phyloP scores from a whole-genome alignment of 768 basidiomycete species.

The Cyathus striatus region DNA sequence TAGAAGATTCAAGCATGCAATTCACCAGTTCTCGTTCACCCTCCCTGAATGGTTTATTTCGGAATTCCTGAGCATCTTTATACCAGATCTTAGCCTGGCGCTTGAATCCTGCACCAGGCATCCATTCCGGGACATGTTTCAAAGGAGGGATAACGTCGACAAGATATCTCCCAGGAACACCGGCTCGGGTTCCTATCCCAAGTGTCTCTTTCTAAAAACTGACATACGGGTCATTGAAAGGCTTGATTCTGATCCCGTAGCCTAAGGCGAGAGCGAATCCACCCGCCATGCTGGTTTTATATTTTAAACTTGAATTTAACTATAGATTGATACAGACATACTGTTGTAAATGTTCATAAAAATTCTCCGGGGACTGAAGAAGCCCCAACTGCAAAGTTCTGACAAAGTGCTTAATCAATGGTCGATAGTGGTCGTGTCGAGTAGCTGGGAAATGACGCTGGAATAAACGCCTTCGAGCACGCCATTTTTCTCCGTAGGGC shows the following conservation, averaged over 20 bases:
- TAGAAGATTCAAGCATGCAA: too few species aligned
- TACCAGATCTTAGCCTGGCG: too few species aligned
- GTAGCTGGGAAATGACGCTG: neutral
- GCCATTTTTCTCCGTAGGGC: neutral
- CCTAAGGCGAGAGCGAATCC: neutral
- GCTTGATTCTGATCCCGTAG: neutral
- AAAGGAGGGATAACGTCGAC: neutral
- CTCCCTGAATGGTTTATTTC: too few species aligned
- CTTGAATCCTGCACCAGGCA: neutral
- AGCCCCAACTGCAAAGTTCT: neutral
- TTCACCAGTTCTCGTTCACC: too few species aligned
- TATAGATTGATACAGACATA: neutral
- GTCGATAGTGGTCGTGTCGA: neutral
- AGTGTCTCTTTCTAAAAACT: neutral
- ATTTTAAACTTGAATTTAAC: neutral
- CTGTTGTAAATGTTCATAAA: neutral
- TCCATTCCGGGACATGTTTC: neutral
- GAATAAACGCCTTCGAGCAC: neutral
- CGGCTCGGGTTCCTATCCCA: neutral
- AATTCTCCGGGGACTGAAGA: neutral
- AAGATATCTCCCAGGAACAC: neutral
- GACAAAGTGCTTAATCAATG: neutral
- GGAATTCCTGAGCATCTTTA: too few species aligned
- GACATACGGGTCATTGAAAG: neutral
- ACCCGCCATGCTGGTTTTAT: neutral